These are phyloP conservation scores for Mimosa pudica DNA, from an alignment of 306 rosid species.

Conservation along the genomic window DNA sequence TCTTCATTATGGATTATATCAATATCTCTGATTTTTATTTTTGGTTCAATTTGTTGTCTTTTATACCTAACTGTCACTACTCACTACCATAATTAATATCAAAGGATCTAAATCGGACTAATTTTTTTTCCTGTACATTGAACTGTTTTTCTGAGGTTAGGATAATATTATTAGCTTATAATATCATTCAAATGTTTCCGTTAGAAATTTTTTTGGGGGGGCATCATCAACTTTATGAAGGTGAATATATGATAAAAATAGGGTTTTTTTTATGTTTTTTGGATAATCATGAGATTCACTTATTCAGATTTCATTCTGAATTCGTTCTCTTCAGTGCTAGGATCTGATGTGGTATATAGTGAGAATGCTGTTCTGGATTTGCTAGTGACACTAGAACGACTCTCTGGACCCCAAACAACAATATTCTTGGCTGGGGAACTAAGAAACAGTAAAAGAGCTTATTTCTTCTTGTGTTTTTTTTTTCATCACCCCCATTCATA, in stretches of 20 bases:
- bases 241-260: neutral
- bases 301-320: neutral
- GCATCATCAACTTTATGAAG: neutral
- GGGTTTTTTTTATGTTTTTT: no score
- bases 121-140: neutral
- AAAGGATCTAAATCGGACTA: neutral
- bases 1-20: neutral
- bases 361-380: constrained; percentile 75
- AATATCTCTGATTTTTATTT: neutral
- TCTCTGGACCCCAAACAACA: constrained; percentile 73
- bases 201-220: neutral
- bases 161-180: neutral
- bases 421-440: constrained; percentile 81
- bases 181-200: constrained; percentile 8
- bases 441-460: constrained; percentile 57
- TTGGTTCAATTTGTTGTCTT: constrained; percentile 6
- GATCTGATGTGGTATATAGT: constrained; percentile 85
- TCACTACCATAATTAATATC: neutral
- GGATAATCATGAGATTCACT: neutral
- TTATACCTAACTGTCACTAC: neutral
- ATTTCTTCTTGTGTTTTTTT: neutral
- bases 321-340: constrained; percentile 55
- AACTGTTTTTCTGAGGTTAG: neutral
- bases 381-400: constrained; percentile 64
- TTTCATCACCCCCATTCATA: neutral